These are phyloP conservation scores for Stephanodiscus triporus DNA, from an alignment of 108 stramenopile species.

Conservation along the genomic window DNA sequence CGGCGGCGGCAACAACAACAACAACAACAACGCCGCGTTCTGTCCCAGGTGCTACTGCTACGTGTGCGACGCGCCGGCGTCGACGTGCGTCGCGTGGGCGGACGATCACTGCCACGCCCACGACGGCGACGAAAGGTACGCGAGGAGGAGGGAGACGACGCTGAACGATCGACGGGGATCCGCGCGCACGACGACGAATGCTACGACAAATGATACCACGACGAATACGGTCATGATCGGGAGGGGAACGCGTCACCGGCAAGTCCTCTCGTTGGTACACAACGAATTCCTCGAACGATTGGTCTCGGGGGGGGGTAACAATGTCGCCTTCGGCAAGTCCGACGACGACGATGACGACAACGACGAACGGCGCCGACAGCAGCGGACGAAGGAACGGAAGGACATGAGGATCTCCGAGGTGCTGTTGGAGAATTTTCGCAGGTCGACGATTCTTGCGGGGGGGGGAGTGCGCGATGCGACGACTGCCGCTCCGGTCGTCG, in stretches of 20 bases:
- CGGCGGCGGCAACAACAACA: not conserved
- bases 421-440: conserved; percentile 48
- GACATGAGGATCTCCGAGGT: conserved; percentile 55
- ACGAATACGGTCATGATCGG: not conserved
- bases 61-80: conserved; percentile 59
- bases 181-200: not conserved
- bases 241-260: not conserved
- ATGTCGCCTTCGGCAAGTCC: too few relatives aligned
- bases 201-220: not conserved
- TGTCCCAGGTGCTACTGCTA: conserved; percentile 77
- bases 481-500: too few relatives aligned
- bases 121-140: conserved; percentile 11
- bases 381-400: conserved; percentile 17
- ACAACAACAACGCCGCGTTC: conserved; percentile 20
- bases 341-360: not conserved
- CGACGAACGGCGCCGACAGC: not conserved
- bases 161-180: not conserved
- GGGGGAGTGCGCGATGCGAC: too few relatives aligned
- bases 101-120: conserved; percentile 41
- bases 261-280: not conserved
- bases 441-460: conserved; percentile 21
- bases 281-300: conserved; percentile 1
- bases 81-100: conserved; percentile 56
- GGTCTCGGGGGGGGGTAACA: not conserved
- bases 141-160: not conserved